Evolutionary conservation across 2,329 filamentous ascomycete species (phyloP).

Genomic region (Akanthomyces lecanii): DNA sequence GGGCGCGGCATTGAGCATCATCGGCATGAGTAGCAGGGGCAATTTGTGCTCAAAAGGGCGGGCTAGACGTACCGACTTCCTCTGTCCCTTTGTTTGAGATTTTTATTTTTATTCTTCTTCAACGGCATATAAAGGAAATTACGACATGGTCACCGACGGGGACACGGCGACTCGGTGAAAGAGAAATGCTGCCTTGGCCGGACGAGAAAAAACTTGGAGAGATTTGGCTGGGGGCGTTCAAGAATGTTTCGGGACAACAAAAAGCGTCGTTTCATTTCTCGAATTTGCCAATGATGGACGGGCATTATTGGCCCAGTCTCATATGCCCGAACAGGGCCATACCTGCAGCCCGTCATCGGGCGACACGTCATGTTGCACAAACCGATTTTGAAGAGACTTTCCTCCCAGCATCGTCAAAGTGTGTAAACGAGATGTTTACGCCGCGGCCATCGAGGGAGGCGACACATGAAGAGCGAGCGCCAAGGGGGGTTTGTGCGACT

Average conservation of each 20-base stretch:
- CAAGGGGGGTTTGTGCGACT: neutral
- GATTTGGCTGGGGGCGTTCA: neutral
- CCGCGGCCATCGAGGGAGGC: neutral
- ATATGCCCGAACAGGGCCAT: neutral
- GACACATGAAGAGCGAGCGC: neutral
- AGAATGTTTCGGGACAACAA: neutral
- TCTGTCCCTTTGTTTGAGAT: too few relatives aligned
- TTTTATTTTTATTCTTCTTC: too few relatives aligned
- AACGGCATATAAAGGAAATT: too few relatives aligned
- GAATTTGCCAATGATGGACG: too few relatives aligned
- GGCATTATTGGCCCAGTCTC: neutral
- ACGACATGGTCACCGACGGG: too few relatives aligned
- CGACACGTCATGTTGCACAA: neutral
- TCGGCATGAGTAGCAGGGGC: neutral
- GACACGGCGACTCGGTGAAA: too few relatives aligned
- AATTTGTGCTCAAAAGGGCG: too few relatives aligned
- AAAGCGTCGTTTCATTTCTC: too few relatives aligned
- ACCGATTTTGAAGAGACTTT: neutral
- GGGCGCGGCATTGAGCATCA: neutral
- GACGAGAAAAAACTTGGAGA: too few relatives aligned
- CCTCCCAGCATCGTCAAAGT: neutral
- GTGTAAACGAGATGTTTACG: neutral
- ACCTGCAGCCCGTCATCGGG: conserved; percentile 9
- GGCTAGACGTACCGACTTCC: too few relatives aligned
- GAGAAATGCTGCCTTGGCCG: too few relatives aligned